Evolutionary conservation across 495 filamentous ascomycete species (phyloP).

Genomic region (Peziza echinospora): DNA sequence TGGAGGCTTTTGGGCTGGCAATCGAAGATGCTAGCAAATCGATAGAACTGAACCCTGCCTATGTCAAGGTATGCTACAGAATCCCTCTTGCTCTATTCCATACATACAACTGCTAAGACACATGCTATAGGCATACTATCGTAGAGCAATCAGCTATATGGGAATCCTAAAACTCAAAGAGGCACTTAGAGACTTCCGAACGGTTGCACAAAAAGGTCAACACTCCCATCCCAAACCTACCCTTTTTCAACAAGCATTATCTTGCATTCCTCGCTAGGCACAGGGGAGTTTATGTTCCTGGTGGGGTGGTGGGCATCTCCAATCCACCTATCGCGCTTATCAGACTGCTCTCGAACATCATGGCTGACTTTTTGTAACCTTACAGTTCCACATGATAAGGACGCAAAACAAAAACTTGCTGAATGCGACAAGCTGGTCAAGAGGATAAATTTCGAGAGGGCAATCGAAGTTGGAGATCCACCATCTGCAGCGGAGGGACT

Average conservation of each 20-base stretch:
- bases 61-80: slow-evolving; percentile 44
- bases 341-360: no score
- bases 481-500: slow-evolving; percentile 78
- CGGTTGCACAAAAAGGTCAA: slow-evolving; percentile 49
- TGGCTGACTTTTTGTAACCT: background rate
- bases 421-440: slow-evolving; percentile 88
- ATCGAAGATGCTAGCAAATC: slow-evolving; percentile 86
- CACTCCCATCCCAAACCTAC: no score
- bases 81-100: background rate
- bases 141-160: slow-evolving; percentile 72
- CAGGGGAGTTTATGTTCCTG: no score
- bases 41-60: slow-evolving; percentile 69
- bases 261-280: no score
- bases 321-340: no score
- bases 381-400: slow-evolving; percentile 56
- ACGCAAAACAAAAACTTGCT: slow-evolving; percentile 69
- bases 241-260: no score
- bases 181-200: slow-evolving; percentile 78
- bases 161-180: slow-evolving; percentile 73
- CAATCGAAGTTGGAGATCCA: slow-evolving; percentile 81
- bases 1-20: slow-evolving; percentile 82
- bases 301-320: no score
- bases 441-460: slow-evolving; percentile 72
- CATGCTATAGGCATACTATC: slow-evolving; percentile 69
- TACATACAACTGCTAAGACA: background rate